phyloP scores from a whole-genome alignment of 2,329 filamentous ascomycete genomes.

The Diaporthe caulivora region DNA sequence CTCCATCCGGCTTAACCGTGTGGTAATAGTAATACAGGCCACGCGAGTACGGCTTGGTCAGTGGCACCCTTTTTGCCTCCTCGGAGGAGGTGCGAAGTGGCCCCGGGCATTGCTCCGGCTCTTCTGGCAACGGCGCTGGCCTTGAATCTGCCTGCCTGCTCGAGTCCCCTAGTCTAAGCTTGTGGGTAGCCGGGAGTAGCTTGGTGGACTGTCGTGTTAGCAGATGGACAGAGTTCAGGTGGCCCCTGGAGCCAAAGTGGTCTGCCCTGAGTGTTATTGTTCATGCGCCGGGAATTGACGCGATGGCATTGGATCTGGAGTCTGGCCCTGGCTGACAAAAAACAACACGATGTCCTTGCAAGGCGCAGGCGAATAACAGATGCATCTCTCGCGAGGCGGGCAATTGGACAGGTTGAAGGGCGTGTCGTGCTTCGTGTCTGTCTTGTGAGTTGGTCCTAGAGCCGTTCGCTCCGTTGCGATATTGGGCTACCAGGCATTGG shows the following conservation, averaged over 20 bases:
- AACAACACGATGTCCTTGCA: slow-evolving; percentile 2
- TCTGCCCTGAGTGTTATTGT: slow-evolving; percentile 26
- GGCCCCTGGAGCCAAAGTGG: neutral
- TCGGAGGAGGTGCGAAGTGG: neutral
- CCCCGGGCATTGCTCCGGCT: neutral
- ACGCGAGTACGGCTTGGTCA: neutral
- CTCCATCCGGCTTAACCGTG: neutral
- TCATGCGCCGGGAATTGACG: slow-evolving; percentile 12
- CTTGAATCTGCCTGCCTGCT: too few species aligned
- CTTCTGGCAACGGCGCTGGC: neutral
- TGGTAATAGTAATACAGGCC: neutral
- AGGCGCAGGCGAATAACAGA: neutral
- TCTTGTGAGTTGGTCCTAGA: neutral
- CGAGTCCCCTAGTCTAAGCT: too few species aligned
- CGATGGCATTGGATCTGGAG: slow-evolving; percentile 7
- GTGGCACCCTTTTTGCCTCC: neutral
- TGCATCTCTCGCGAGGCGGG: neutral
- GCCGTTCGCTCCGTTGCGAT: neutral
- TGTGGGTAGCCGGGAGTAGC: neutral
- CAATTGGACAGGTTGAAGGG: neutral
- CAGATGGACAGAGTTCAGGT: slow-evolving; percentile 11
- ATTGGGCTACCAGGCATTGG: slow-evolving; percentile 28
- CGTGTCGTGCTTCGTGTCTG: neutral
- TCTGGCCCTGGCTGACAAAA: neutral
- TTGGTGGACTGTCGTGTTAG: neutral